Percentiles rank a stretch among this genome's conserved stretches.
phyloP scores from a whole-genome alignment of 768 basidiomycete genomes.

The Mycena leptocephala region DNA sequence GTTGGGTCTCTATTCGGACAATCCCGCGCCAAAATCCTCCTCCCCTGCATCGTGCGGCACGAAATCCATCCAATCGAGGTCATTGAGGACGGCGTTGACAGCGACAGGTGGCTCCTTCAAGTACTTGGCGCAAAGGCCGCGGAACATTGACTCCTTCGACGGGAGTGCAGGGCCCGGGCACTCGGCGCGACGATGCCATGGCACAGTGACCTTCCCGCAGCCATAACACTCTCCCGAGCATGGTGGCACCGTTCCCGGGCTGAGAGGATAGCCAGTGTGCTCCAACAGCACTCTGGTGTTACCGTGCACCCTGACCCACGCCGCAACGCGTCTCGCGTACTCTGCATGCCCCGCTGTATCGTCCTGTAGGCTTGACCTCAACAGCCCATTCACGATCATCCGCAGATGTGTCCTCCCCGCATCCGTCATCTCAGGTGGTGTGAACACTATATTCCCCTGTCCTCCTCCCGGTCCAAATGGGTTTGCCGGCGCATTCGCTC shows the following conservation, averaged over 20 bases:
- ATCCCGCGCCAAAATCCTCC: slow-evolving; percentile 39
- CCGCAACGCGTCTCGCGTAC: background rate
- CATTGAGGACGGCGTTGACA: slow-evolving; percentile 1
- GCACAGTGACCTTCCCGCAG: slow-evolving; percentile 20
- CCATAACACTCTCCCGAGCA: slow-evolving; percentile 27
- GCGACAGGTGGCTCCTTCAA: background rate
- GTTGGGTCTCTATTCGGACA: slow-evolving; percentile 36
- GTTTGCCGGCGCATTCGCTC: background rate
- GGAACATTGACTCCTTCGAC: slow-evolving; percentile 3
- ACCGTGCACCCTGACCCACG: background rate
- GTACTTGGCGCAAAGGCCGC: slow-evolving; percentile 1
- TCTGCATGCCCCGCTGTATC: background rate
- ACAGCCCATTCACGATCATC: background rate
- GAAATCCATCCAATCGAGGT: slow-evolving; percentile 25
- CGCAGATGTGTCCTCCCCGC: background rate
- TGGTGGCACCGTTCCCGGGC: slow-evolving; percentile 7
- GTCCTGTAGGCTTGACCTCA: background rate
- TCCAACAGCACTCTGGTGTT: background rate
- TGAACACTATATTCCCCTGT: background rate
- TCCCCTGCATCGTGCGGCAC: slow-evolving; percentile 35
- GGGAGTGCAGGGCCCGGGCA: slow-evolving; percentile 18
- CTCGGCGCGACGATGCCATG: background rate
- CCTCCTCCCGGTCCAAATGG: background rate
- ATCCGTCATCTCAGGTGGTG: background rate
- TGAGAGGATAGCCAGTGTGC: slow-evolving; percentile 21